Conservation (phyloP, 768 basidiomycete genomes). For the Paxillus involutus region DNA sequence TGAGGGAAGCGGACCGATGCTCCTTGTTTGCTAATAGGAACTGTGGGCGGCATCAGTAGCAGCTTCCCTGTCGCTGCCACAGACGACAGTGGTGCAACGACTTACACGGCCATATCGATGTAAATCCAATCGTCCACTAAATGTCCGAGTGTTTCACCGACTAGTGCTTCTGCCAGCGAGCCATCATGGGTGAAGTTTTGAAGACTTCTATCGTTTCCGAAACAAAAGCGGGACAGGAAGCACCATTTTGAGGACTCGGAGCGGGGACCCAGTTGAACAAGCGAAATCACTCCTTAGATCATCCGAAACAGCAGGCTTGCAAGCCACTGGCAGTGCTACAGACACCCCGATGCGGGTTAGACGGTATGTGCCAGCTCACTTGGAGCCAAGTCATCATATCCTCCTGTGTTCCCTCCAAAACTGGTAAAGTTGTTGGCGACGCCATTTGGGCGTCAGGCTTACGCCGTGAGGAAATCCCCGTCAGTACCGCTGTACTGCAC, state of each 20-base stretch:
- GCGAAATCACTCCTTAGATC: no score
- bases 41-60: no score
- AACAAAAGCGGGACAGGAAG: background rate
- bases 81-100: no score
- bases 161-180: constrained; percentile 9
- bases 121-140: background rate
- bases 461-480: constrained; percentile 46
- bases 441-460: constrained; percentile 40
- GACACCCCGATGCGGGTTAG: no score
- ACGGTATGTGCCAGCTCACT: no score
- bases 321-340: no score
- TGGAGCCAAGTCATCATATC: background rate
- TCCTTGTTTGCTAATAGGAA: background rate
- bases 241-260: no score
- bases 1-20: background rate
- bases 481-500: constrained; percentile 48
- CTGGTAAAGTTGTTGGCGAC: constrained; percentile 41
- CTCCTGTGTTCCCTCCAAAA: constrained; percentile 21
- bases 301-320: no score
- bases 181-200: no score
- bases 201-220: constrained; percentile 3
- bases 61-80: background rate
- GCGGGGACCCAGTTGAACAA: no score
- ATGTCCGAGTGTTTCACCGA: constrained; percentile 8
- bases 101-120: no score